Evolutionary conservation across 2,329 filamentous ascomycete genomes (phyloP).

Genomic region (Fusarium sp.): DNA sequence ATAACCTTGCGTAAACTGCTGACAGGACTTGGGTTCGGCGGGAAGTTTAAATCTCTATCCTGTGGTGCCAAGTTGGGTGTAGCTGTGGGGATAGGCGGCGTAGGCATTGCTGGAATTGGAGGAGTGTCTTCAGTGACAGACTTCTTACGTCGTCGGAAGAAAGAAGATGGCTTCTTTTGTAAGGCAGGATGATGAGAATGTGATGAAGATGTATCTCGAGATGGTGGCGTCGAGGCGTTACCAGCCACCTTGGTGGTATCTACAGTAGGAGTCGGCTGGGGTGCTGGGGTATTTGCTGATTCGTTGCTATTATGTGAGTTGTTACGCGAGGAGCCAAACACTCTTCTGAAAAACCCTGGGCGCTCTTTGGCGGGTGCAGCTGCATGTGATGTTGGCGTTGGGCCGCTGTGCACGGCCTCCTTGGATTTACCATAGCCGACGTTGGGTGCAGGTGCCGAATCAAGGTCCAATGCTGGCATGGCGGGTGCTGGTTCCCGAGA

Average conservation of each 20-base stretch:
- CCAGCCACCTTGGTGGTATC: slow-evolving; percentile 56
- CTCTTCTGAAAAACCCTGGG: slow-evolving; percentile 90
- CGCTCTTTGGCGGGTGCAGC: slow-evolving; percentile 69
- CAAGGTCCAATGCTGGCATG: slow-evolving; percentile 54
- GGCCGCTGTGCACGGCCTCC: slow-evolving; percentile 60
- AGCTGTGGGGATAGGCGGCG: slow-evolving; percentile 54
- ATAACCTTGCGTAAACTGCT: slow-evolving; percentile 88
- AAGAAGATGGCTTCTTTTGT: slow-evolving; percentile 92
- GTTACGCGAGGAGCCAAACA: slow-evolving; percentile 80
- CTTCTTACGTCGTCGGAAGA: slow-evolving; percentile 94
- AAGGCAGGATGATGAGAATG: slow-evolving; percentile 65
- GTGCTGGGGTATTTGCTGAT: slow-evolving; percentile 35
- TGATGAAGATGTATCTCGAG: slow-evolving; percentile 58
- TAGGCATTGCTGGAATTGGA: slow-evolving; percentile 64
- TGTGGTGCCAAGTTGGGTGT: slow-evolving; percentile 50
- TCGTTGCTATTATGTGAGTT: slow-evolving; percentile 48
- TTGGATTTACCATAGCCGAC: slow-evolving; percentile 70
- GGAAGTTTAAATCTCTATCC: slow-evolving; percentile 47
- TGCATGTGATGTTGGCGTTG: slow-evolving; percentile 61
- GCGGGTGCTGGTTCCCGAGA: slow-evolving; percentile 45
- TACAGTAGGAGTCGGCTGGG: slow-evolving; percentile 38
- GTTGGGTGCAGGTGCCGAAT: slow-evolving; percentile 67
- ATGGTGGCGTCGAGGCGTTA: slow-evolving; percentile 62
- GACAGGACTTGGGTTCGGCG: slow-evolving; percentile 69
- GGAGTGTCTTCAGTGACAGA: slow-evolving; percentile 79